Conservation (phyloP, 768 basidiomycete species). For the Xerocomellus amylosporus region DNA sequence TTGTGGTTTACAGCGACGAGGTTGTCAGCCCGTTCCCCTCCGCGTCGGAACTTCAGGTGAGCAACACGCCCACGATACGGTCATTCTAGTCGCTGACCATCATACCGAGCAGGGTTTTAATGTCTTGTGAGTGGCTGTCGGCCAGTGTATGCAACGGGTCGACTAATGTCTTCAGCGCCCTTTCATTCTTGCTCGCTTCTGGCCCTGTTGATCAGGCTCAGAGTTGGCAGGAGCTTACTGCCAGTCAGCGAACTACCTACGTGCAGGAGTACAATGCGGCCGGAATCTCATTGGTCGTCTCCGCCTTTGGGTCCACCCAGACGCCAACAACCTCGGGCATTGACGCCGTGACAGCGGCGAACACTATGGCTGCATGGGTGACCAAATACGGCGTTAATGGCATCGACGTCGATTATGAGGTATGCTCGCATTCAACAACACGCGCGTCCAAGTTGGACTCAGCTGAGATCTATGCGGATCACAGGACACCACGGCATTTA, state of each 20-base stretch:
- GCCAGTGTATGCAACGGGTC: background rate
- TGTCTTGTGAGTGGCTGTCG: slow-evolving; percentile 29
- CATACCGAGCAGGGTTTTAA: slow-evolving; percentile 30
- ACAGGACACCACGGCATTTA: slow-evolving; percentile 34
- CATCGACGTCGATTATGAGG: slow-evolving; percentile 55
- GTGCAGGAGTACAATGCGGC: slow-evolving; percentile 49
- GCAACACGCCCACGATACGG: background rate
- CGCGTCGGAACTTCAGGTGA: slow-evolving; percentile 42
- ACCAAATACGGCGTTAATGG: slow-evolving; percentile 48
- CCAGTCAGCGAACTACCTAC: slow-evolving; percentile 38
- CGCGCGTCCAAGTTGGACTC: background rate
- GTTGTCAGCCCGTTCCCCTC: slow-evolving; percentile 46
- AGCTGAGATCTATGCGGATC: background rate
- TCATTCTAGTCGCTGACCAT: background rate
- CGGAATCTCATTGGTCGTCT: slow-evolving; percentile 58
- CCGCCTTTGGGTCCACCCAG: slow-evolving; percentile 47
- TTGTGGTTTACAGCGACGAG: slow-evolving; percentile 39
- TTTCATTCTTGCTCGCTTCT: slow-evolving; percentile 42
- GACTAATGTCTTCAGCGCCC: slow-evolving; percentile 23
- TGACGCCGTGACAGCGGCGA: slow-evolving; percentile 40
- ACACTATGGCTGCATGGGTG: slow-evolving; percentile 46
- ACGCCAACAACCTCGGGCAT: slow-evolving; percentile 41
- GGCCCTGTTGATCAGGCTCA: slow-evolving; percentile 46
- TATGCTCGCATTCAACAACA: slow-evolving; percentile 1
- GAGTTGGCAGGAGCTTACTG: slow-evolving; percentile 42